Evolutionary conservation across 305 asterid species (phyloP).

Genomic region (Fraxinus angustifolia): DNA sequence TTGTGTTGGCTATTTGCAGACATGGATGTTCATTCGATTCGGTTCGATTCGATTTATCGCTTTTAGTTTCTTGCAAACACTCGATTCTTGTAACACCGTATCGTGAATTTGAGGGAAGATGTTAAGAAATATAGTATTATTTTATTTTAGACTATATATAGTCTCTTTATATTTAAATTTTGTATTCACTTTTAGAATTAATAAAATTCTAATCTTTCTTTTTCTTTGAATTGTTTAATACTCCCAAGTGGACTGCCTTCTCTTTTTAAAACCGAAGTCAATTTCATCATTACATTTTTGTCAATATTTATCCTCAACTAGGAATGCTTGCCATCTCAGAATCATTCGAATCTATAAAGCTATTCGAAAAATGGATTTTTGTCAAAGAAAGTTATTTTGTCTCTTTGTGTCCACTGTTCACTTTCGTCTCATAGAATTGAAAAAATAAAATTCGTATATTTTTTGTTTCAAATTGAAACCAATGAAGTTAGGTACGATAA

Average conservation of each 20-base stretch:
- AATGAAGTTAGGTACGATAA: background rate
- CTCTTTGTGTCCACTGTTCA: background rate
- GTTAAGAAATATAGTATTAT: no score
- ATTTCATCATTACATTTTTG: slow-evolving; percentile 12
- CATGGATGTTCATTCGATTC: no score
- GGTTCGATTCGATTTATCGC: no score
- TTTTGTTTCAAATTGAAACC: background rate
- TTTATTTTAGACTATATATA: no score
- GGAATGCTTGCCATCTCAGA: background rate
- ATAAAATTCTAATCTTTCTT: no score
- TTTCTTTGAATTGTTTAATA: no score
- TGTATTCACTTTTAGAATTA: no score
- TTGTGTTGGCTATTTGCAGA: no score
- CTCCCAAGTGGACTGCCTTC: slow-evolving; percentile 6
- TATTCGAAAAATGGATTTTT: background rate
- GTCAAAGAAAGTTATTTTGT: background rate
- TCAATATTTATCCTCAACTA: background rate
- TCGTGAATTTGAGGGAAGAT: no score
- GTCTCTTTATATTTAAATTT: no score
- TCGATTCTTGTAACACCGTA: no score
- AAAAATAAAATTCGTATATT: background rate
- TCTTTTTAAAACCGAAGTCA: slow-evolving; percentile 10
- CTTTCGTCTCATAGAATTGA: background rate
- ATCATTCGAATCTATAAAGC: background rate
- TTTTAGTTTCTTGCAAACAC: no score